Evolutionary conservation across 139 green algal species (phyloP), one percentile per base, ranked within the genome.

Genomic region (Coccomyxa sp.): DNA sequence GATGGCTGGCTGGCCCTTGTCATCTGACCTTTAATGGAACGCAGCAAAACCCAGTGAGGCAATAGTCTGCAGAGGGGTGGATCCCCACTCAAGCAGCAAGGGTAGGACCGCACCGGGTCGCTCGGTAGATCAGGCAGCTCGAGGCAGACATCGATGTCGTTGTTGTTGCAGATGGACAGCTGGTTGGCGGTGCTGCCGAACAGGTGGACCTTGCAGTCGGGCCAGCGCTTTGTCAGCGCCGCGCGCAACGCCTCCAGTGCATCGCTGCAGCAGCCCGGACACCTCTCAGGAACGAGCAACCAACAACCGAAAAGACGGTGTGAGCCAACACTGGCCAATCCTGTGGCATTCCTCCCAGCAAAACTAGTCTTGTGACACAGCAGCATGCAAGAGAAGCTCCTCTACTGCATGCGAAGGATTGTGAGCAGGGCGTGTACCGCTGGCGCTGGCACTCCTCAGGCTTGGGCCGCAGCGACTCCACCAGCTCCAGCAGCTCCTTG

Each of bases 91-190:
- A 51, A 51, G 38, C 3, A 38, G 27, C 3, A 32, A 10, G 71
- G 27, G 3, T 32, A 28, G 71, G 14, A 10, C 15, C 78, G 16
- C 76, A 90, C 86, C 81, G 79, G n/a, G 67, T 85, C 85, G 10
- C 86, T 83, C 38, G 23, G 66, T 23, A 60, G 60, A 25, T 58
- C 71, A 9, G 45, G 58, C 59, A 94, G 81, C 88, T 94, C 90
- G 78, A 97, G 71, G 83, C 88, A 93, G 14, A 97, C 86, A 84
- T 97, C 94, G 21, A 97, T 88, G 81, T 95, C 93, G 84, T 95
- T 96, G 87, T 84, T 93, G 82, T 86, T 84, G 25, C 88, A 81
- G 32, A 97, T 86, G 80, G 80, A 87, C n/a, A 96, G 89, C 21
- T 85, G 87, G 79, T 91, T 96, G 60, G 92, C 93, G 17, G 88